These are phyloP conservation scores for Thymus mandschuricus DNA, from an alignment of 257 asterid species.

Conservation along the genomic window DNA sequence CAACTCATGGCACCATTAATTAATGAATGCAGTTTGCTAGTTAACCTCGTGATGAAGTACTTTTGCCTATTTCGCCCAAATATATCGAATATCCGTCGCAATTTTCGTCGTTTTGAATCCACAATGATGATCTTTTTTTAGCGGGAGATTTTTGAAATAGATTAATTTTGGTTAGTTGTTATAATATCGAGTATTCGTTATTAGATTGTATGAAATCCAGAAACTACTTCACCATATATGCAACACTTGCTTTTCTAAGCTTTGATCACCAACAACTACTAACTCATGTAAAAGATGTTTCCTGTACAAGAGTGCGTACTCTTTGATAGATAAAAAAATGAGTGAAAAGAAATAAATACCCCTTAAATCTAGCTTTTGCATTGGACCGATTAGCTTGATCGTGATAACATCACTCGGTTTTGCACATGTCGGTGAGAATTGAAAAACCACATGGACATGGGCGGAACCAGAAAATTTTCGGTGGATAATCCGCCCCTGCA, in stretches of 20 bases:
- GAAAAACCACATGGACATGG: too few relatives aligned
- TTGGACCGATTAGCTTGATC: too few relatives aligned
- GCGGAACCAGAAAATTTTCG: too few relatives aligned
- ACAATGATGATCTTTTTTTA: neutral
- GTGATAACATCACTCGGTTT: too few relatives aligned
- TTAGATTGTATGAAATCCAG: constrained; percentile 32
- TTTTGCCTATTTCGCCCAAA: neutral
- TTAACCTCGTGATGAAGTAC: neutral
- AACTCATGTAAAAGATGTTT: constrained; percentile 54
- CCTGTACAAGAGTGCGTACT: neutral
- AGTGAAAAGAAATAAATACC: too few relatives aligned
- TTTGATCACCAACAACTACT: constrained; percentile 56
- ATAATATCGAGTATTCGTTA: too few relatives aligned
- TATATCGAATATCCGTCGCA: neutral
- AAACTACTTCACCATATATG: constrained; percentile 56
- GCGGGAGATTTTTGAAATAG: neutral
- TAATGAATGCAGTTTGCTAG: too few relatives aligned
- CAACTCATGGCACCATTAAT: neutral
- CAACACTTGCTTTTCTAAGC: constrained; percentile 53
- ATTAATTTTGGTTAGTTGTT: neutral
- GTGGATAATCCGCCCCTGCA: too few relatives aligned
- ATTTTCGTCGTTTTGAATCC: neutral
- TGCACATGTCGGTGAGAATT: too few relatives aligned
- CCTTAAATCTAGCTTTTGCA: too few relatives aligned
- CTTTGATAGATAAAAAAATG: too few relatives aligned